phyloP scores from a whole-genome alignment of 2,329 filamentous ascomycete genomes.

The Cladophialophora psammophila region DNA sequence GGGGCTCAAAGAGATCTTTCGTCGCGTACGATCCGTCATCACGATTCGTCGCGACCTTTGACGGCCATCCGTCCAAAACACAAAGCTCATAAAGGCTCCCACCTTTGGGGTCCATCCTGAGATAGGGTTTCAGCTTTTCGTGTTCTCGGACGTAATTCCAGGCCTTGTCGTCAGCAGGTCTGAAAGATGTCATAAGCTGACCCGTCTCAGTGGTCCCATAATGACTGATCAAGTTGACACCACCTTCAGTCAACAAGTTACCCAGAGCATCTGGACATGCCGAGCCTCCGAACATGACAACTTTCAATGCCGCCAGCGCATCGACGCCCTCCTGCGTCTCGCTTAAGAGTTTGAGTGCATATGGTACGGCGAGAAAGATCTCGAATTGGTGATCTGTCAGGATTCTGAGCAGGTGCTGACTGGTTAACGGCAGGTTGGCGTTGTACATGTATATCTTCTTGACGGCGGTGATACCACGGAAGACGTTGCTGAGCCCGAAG shows the following conservation, averaged over 20 bases:
- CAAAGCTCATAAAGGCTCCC: constrained; percentile 49
- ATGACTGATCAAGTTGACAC: constrained; percentile 63
- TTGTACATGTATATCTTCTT: constrained; percentile 64
- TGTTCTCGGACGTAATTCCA: constrained; percentile 67
- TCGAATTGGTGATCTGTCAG: constrained; percentile 56
- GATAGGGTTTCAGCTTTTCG: constrained; percentile 50
- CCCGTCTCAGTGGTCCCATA: constrained; percentile 67
- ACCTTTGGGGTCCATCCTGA: constrained; percentile 50
- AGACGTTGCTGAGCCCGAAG: constrained; percentile 64
- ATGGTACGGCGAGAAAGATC: constrained; percentile 63
- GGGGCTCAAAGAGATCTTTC: constrained; percentile 57
- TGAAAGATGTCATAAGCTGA: constrained; percentile 67
- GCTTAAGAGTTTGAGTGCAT: constrained; percentile 65
- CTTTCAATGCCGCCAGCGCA: constrained; percentile 55
- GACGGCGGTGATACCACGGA: constrained; percentile 60
- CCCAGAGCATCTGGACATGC: constrained; percentile 67
- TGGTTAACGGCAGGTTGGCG: constrained; percentile 62
- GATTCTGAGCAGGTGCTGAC: constrained; percentile 55
- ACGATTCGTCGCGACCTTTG: constrained; percentile 52
- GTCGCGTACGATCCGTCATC: constrained; percentile 59
- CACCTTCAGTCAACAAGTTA: constrained; percentile 59
- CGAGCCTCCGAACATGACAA: constrained; percentile 66
- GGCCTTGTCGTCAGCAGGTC: constrained; percentile 60
- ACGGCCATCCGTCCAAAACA: constrained; percentile 49
- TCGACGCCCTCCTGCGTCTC: constrained; percentile 64